phyloP scores from a whole-genome alignment of 2,329 filamentous ascomycete species.

The Coniochaeta sp. region DNA sequence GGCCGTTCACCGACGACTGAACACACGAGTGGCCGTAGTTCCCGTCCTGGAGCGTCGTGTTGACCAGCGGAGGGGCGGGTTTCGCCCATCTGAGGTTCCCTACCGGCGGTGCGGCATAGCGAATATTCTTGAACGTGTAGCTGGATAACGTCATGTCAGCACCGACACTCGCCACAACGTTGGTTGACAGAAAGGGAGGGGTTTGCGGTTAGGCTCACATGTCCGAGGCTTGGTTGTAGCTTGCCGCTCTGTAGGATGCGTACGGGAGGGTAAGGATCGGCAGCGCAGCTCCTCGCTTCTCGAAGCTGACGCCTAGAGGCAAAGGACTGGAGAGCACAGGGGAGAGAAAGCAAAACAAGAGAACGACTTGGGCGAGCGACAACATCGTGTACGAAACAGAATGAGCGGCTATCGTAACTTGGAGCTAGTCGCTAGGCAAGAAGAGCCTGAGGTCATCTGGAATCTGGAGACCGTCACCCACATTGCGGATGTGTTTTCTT shows the following conservation, averaged over 20 bases:
- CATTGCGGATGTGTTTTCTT: background rate
- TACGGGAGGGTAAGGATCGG: conserved; percentile 17
- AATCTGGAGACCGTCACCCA: background rate
- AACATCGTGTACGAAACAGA: background rate
- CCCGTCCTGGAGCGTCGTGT: conserved; percentile 17
- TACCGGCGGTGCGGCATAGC: conserved; percentile 11
- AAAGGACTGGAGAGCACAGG: conserved; percentile 4
- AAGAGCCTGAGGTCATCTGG: background rate
- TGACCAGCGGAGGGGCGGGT: conserved; percentile 9
- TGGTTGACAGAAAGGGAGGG: too few relatives aligned
- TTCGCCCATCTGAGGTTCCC: conserved; percentile 13
- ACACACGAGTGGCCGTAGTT: conserved; percentile 17
- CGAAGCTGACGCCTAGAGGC: conserved; percentile 8
- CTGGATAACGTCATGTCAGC: conserved; percentile 2
- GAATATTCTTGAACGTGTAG: conserved; percentile 12
- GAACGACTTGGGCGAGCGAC: background rate
- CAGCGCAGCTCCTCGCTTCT: conserved; percentile 9
- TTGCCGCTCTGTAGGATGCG: conserved; percentile 14
- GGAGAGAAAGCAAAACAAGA: background rate
- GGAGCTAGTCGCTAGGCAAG: background rate
- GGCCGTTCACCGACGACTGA: conserved; percentile 15
- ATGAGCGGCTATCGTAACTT: background rate
- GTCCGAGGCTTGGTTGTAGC: conserved; percentile 12
- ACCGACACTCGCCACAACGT: too few relatives aligned
- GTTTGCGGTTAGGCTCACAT: conserved; percentile 14